A percentile compares a stretch with the other conserved stretches of the same genome.
Evolutionary conservation across 352 stramenopile species (phyloP).

Genomic region (Pythium grandisporangium): DNA sequence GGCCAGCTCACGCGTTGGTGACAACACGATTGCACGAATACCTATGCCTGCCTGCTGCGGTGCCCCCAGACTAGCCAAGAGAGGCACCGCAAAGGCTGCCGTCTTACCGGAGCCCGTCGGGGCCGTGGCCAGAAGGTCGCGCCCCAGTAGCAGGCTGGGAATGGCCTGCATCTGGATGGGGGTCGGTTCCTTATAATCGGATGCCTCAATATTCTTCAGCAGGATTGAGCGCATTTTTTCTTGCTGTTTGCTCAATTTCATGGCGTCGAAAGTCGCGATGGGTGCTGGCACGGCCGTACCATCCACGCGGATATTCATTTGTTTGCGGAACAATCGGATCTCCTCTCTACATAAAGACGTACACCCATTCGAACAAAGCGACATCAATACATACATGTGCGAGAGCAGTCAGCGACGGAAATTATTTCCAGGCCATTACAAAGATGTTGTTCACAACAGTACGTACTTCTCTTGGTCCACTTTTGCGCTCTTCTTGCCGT

Average conservation of each 20-base stretch:
- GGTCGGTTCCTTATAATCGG: slow-evolving; percentile 97
- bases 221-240: slow-evolving; percentile 52
- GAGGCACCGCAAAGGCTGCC: slow-evolving; percentile 96
- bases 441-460: too few relatives aligned
- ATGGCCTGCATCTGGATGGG: slow-evolving; percentile 98
- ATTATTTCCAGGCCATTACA: too few relatives aligned
- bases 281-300: slow-evolving; percentile 53
- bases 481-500: slow-evolving; percentile 20
- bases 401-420: too few relatives aligned
- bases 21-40: slow-evolving; percentile 93
- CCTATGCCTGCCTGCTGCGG: slow-evolving; percentile 44
- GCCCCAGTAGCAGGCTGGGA: slow-evolving; percentile 76
- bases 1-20: slow-evolving; percentile 96
- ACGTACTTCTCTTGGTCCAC: slow-evolving; percentile 19
- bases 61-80: slow-evolving; percentile 68
- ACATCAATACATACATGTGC: too few relatives aligned
- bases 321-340: slow-evolving; percentile 53
- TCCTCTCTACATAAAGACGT: slow-evolving; percentile 22
- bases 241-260: slow-evolving; percentile 37
- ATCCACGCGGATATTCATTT: slow-evolving; percentile 75
- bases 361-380: too few relatives aligned
- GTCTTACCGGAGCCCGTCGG: slow-evolving; percentile 98
- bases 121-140: slow-evolving; percentile 94
- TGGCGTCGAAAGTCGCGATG: slow-evolving; percentile 66
- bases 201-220: slow-evolving; percentile 77